Evolutionary conservation across 106 monocot species (phyloP).

Genomic region (Dendrobium officinale): DNA sequence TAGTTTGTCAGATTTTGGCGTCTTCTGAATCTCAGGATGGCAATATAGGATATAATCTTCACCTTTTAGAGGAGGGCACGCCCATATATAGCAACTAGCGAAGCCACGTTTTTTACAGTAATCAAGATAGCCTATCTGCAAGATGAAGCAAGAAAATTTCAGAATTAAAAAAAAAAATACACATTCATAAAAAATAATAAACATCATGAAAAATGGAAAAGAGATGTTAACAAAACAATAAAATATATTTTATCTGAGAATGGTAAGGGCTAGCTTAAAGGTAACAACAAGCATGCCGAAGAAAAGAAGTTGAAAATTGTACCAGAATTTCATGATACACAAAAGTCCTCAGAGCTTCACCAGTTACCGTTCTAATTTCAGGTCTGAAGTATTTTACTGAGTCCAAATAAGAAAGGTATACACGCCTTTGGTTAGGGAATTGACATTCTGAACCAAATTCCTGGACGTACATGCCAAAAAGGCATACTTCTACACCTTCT

Average conservation of each 20-base stretch:
- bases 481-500: conserved; percentile 98
- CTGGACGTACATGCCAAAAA: conserved; percentile 99
- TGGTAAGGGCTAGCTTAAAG: background rate
- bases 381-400: conserved; percentile 99
- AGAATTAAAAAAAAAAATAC: background rate
- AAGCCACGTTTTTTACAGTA: conserved; percentile 96
- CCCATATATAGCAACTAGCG: conserved; percentile 99
- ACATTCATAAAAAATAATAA: background rate
- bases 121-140: conserved; percentile 98
- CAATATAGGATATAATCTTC: conserved; percentile 99
- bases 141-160: conserved; percentile 1
- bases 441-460: conserved; percentile 94
- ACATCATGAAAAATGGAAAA: background rate
- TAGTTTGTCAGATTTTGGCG: conserved; percentile 97
- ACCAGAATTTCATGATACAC: conserved; percentile 99
- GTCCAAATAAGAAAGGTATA: conserved; percentile 96
- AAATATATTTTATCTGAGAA: background rate
- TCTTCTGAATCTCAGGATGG: conserved; percentile 99
- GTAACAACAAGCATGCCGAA: background rate
- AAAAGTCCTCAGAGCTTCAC: conserved; percentile 93
- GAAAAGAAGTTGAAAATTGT: conserved; percentile 12
- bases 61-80: conserved; percentile 95
- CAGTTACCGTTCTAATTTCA: conserved; percentile 78
- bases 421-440: conserved; percentile 90
- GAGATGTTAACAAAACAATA: background rate